Base-by-base conservation (phyloP, 2,329 filamentous ascomycete species). In the Colletotrichum brevisporum region DNA sequence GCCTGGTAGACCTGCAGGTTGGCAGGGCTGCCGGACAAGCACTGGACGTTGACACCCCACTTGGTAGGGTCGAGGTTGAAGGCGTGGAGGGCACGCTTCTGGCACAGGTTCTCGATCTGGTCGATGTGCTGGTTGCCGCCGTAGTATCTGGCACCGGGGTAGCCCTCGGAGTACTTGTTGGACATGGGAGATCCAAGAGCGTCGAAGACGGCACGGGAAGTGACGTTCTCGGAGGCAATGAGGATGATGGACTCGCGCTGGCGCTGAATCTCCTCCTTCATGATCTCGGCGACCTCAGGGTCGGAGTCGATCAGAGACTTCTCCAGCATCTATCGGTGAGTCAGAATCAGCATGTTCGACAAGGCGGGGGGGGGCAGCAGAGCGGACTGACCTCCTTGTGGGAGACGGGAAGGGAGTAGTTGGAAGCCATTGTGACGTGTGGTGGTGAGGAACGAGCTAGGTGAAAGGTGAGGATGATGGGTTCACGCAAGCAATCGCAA, bases 151-250 rank as follows among this genome's bases (percentile, higher is more conserved):
- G 96, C 96, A 81, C 96, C 96, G 75, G 96, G 96, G 83, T 97
- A 97, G 74, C 96, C 96, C 88, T 99, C 96, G 18, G 94, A 98
- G 90, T 99, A 99, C 88, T 99, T 99, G 90, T 99, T 97, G 83
- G 93, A 94, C 93, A 96, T 97, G 82, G 93, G 92, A 68, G 91
- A 95, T 78, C 96, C 96, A 74, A 99, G 91, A 70, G 96, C 96
- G 85, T 99, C 95, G 86, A 97, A 97, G 78, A 99, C 96, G 77
- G 96, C 95, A 76, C 95, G 94, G 72, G 96, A 99, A 68, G 96
- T 99, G 84, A 99, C 95, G 88, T 99, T 99, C 88, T 99, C 96
- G 66, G 96, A 98, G 79, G 96, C 95, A 78, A 99, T 99, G 81
- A 99, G 91, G 79, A 98, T 94, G 84, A 99, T 97, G 77, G 95